phyloP scores from a whole-genome alignment of 495 filamentous ascomycete species.

The Penicillium waksmanii region DNA sequence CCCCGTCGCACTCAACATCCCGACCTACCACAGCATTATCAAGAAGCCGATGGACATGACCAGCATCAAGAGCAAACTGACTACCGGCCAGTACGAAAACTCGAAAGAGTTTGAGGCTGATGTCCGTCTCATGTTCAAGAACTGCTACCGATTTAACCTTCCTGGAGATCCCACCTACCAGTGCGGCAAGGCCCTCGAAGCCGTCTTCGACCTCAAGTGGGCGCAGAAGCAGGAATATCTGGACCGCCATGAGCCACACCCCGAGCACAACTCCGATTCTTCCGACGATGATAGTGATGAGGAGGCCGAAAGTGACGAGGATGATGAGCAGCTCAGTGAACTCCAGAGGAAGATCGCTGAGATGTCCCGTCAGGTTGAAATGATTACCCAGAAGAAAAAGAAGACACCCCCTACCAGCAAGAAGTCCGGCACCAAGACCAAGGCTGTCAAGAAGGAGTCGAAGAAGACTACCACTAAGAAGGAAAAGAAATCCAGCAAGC shows the following conservation, averaged over 20 bases:
- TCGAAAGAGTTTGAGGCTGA: slow-evolving; percentile 86
- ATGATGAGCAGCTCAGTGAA: slow-evolving; percentile 67
- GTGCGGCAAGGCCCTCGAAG: slow-evolving; percentile 71
- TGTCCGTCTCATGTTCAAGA: slow-evolving; percentile 79
- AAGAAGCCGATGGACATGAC: slow-evolving; percentile 95
- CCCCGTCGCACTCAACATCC: slow-evolving; percentile 92
- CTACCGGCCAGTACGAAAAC: slow-evolving; percentile 78
- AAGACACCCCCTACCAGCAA: slow-evolving; percentile 63
- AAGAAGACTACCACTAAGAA: slow-evolving; percentile 55
- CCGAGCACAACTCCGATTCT: slow-evolving; percentile 55
- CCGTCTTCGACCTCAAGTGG: slow-evolving; percentile 75
- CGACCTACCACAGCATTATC: slow-evolving; percentile 87
- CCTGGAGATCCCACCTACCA: slow-evolving; percentile 70
- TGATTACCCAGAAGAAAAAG: slow-evolving; percentile 62
- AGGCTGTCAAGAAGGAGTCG: slow-evolving; percentile 55
- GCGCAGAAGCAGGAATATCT: slow-evolving; percentile 75
- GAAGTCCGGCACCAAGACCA: slow-evolving; percentile 50
- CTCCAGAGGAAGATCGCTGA: slow-evolving; percentile 69
- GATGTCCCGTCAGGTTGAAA: slow-evolving; percentile 58
- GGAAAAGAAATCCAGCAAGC: slow-evolving; percentile 58
- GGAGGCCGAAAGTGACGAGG: slow-evolving; percentile 63
- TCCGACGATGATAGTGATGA: slow-evolving; percentile 69
- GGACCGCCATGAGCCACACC: slow-evolving; percentile 68
- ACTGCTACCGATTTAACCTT: slow-evolving; percentile 92
- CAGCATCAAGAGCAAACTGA: slow-evolving; percentile 76